Evolutionary conservation across 2,329 filamentous ascomycete genomes (phyloP), one percentile per base, ranked within the genome.

Genomic region (Penicillium decumbens): DNA sequence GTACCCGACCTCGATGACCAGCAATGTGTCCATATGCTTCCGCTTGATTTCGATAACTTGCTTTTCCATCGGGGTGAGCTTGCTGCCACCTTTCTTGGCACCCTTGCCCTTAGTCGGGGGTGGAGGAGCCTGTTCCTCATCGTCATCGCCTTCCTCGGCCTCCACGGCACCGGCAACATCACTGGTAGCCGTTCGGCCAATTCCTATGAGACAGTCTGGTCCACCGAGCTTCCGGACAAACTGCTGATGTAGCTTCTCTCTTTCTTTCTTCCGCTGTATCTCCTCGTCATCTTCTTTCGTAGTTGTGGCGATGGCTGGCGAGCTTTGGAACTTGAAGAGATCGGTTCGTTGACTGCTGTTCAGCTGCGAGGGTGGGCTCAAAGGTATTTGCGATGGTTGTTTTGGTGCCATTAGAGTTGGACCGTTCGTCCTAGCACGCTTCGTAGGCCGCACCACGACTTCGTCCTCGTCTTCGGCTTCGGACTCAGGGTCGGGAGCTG

Each of bases 1-100:
- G 74, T 98, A 98, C 43, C 93, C 93, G 7, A 97, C 93, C 68
- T 98, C 92, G 45, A 97, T 84, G 10, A 97, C 87, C 28, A 98
- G 77, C 18, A 98, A 63, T 0, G 92, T 93, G 65, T 97, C 93
- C 74, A 89, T 80, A 66, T 97, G 85, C 60, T 92, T 88, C 52
- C 84, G 80, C 73, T 98, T 98, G 69, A 98, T 95, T 15, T 95
- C 91, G 5, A 98, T 78, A 50, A 95, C 87, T 63, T 97, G 93
- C 35, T 87, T 81, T 68, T 97, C 91, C 84, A 98, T 87, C 0
- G 93, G 93, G 0, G 93, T 98, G 52, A 98, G 80, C 67, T 96
- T 96, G 47, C 82, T 84, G n/a, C 71, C 80, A 53, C 82, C 81
- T 66, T 89, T 95, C 71, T 88, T 95, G 56, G 75, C 50, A 65